Evolutionary conservation across 257 asterid genomes (phyloP).

Genomic region (Petrea volubilis): DNA sequence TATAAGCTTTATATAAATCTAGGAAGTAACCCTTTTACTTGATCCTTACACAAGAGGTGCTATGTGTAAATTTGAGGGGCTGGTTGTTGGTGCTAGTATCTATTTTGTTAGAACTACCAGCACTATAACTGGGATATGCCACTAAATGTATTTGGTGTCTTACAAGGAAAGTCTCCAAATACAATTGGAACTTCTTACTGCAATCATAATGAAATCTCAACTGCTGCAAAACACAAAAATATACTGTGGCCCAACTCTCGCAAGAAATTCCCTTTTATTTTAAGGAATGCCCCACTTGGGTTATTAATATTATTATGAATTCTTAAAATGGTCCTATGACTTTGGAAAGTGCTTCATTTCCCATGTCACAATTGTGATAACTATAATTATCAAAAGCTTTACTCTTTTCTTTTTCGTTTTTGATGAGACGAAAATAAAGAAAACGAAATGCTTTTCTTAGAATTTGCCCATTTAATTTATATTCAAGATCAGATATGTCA

Average conservation of each 20-base stretch:
- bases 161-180: slow-evolving; percentile 30
- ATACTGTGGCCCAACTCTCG: not conserved
- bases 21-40: too few relatives aligned
- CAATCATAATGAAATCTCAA: slow-evolving; percentile 24
- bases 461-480: too few relatives aligned
- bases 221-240: not conserved
- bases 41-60: too few relatives aligned
- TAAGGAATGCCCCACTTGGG: slow-evolving; percentile 20
- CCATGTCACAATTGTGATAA: not conserved
- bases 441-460: too few relatives aligned
- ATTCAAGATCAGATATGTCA: too few relatives aligned
- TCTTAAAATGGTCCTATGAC: not conserved
- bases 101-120: slow-evolving; percentile 35
- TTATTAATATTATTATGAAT: too few relatives aligned
- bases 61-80: too few relatives aligned
- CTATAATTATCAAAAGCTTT: not conserved
- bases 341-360: not conserved
- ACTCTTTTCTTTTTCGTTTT: not conserved
- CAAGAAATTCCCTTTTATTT: slow-evolving; percentile 18
- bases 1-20: too few relatives aligned
- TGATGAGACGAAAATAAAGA: not conserved
- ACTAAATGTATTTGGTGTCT: slow-evolving; percentile 20
- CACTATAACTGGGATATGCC: slow-evolving; percentile 19
- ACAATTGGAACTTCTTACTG: not conserved
- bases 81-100: slow-evolving; percentile 1